Conservation (phyloP, 257 asterid genomes). For the Datura wrightii region DNA sequence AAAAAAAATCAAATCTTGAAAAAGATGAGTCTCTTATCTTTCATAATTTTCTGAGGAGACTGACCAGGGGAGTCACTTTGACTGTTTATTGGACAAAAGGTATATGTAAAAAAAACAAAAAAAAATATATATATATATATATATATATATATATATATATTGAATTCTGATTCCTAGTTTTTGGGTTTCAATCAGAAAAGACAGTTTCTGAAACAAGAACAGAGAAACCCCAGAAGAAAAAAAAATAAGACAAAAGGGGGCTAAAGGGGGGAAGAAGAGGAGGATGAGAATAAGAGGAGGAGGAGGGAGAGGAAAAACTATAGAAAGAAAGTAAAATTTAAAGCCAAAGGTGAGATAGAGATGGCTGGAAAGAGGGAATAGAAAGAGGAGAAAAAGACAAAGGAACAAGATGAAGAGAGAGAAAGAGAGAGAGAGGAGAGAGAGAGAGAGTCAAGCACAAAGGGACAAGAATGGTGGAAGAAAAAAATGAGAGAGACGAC, state of each 20-base stretch:
- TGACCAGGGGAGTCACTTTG: not conserved
- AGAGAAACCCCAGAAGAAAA: not conserved
- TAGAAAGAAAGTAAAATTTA: not conserved
- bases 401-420: not conserved
- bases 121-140: too few species aligned
- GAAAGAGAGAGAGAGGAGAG: not conserved
- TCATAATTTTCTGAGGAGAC: constrained; percentile 37
- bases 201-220: constrained; percentile 46
- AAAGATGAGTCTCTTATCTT: constrained; percentile 35
- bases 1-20: constrained; percentile 35
- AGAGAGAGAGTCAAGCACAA: not conserved
- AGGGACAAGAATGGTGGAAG: constrained; percentile 18
- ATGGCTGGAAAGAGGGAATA: constrained; percentile 18
- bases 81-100: not conserved
- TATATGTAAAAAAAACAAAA: not conserved
- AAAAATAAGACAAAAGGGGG: constrained; percentile 14
- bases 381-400: constrained; percentile 28
- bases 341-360: not conserved
- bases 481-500: constrained; percentile 16
- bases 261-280: not conserved
- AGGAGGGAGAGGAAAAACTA: not conserved
- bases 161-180: constrained; percentile 25
- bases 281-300: too few species aligned
- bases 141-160: not conserved
- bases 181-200: constrained; percentile 39